These are phyloP conservation scores for Rhodotorula toruloides DNA, from an alignment of 768 basidiomycete species.

Conservation along the genomic window DNA sequence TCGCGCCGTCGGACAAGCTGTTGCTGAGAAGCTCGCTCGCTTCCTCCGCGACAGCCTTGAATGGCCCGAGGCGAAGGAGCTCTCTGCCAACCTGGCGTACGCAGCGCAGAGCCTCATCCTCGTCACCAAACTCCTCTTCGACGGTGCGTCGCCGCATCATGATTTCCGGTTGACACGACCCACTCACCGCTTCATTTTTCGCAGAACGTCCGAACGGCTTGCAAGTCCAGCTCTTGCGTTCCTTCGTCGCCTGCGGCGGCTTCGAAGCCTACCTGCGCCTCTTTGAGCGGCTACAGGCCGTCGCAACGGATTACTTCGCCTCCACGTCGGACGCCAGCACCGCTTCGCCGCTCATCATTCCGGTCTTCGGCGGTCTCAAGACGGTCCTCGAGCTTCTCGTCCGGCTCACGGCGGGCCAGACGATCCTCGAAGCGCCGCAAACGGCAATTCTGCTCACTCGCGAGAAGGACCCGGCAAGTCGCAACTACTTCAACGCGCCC, in stretches of 20 bases:
- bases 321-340: conserved; percentile 54
- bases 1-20: conserved; percentile 48
- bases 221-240: conserved; percentile 73
- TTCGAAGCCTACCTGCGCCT: conserved; percentile 62
- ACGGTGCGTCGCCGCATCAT: conserved; percentile 51
- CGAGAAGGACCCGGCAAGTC: conserved; percentile 57
- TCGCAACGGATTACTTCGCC: conserved; percentile 57
- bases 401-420: conserved; percentile 69
- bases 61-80: conserved; percentile 47
- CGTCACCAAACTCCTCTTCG: conserved; percentile 56
- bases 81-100: conserved; percentile 53
- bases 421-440: conserved; percentile 79
- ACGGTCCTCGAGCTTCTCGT: conserved; percentile 66
- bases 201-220: conserved; percentile 71
- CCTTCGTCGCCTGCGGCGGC: conserved; percentile 68
- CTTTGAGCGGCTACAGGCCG: conserved; percentile 55
- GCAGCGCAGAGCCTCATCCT: conserved; percentile 57
- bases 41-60: conserved; percentile 61
- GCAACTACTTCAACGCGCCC: conserved; percentile 74
- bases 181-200: not conserved
- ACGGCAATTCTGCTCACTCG: conserved; percentile 64
- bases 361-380: conserved; percentile 75
- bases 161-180: not conserved
- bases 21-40: conserved; percentile 64
- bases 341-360: conserved; percentile 56